Evolutionary conservation across 805 yeast species (phyloP), one percentile per base, ranked within the genome.

Genomic region (Blastobotrys robertii): DNA sequence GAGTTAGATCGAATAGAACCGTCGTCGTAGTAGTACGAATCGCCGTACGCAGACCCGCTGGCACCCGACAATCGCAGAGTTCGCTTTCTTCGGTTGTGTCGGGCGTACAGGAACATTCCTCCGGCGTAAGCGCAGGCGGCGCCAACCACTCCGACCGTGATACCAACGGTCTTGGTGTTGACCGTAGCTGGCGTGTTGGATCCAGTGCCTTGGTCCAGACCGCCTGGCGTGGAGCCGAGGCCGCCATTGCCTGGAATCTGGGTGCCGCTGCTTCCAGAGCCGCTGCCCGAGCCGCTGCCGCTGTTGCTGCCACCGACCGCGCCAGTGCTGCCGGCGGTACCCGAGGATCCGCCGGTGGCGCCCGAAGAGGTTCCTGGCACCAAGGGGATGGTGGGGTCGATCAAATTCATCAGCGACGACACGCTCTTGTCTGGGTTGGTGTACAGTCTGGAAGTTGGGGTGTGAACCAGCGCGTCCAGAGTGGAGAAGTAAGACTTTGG

Each of bases 141-240:
- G 10, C 75, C 77, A 28, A 84, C 78, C 5, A 94, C 78, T 38
- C 97, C 96, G 34, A 85, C 71, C 10, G 90, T 79, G 42, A 87
- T 74, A 31, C 94, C 95, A 19, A 83, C 80, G 16, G 84, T 71
- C 48, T 71, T 71, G 37, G 66, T 64, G 46, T 64, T 65, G 44
- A 63, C 59, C 32, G 59, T 55, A 3, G 61, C 50, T 19, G 25
- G 6, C 4, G 60, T 40, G 4, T 45, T 30, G 13, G 45, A 37
- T 13, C 55, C 54, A 6, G 50, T 39, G 15, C 52, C 47, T 30
- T 51, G 54, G 47, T 64, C 68, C 4, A 61, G 50, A 32, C 67
- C 62, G 6, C 66, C 67, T 6, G 48, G 30, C 3, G n/a, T 16
- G 6, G 36, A 16, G 13, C n/a, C 8, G n/a, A 35, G 30, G 15